Evolutionary conservation across 441 rosid species (phyloP).

Genomic region (Populus hybrid): DNA sequence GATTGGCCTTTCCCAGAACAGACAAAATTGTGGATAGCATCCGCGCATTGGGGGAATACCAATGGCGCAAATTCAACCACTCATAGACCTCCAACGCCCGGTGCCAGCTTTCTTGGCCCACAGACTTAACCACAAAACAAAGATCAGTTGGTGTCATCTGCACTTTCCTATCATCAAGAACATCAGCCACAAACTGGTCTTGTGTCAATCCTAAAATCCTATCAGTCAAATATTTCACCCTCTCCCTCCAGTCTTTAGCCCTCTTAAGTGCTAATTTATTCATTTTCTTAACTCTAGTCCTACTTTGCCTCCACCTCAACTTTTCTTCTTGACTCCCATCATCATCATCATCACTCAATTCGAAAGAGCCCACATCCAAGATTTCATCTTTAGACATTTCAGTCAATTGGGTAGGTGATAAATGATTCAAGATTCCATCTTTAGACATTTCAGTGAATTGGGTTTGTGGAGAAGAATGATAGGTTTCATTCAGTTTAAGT

Average conservation of each 20-base stretch:
- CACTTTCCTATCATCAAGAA: constrained; percentile 64
- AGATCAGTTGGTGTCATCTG: constrained; percentile 96
- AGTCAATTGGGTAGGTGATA: neutral
- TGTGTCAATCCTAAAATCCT: constrained; percentile 52
- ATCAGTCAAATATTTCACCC: constrained; percentile 65
- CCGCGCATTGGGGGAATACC: constrained; percentile 82
- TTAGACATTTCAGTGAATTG: constrained; percentile 14
- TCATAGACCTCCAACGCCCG: constrained; percentile 91
- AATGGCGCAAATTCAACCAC: constrained; percentile 83
- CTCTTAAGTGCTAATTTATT: constrained; percentile 76
- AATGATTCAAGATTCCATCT: neutral
- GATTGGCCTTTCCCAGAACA: constrained; percentile 81
- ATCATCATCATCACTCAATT: neutral
- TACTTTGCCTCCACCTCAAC: constrained; percentile 34
- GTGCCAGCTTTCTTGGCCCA: constrained; percentile 82
- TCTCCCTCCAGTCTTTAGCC: constrained; percentile 89
- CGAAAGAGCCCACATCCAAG: neutral
- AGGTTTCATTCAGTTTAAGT: constrained; percentile 50
- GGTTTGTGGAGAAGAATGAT: constrained; percentile 32
- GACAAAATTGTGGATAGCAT: constrained; percentile 85
- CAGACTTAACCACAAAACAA: constrained; percentile 80
- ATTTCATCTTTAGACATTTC: neutral
- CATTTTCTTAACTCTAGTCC: constrained; percentile 76
- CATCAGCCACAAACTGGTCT: constrained; percentile 76
- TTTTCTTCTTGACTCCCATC: constrained; percentile 38